Conservation (phyloP, 164 flowering plant species). For the Cinnamomum micranthum region DNA sequence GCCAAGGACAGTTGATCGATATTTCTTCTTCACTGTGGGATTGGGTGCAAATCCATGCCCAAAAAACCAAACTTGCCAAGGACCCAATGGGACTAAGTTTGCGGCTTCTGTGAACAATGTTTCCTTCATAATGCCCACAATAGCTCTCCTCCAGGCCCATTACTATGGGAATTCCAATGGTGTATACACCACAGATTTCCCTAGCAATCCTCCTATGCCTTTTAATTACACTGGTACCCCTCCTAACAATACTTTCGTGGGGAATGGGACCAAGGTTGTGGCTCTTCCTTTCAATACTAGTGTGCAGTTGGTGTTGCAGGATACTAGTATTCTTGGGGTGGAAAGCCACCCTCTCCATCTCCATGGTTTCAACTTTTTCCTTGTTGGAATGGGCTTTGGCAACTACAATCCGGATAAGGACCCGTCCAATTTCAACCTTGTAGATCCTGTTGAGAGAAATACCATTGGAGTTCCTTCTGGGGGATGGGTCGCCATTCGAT, state of each 20-base stretch:
- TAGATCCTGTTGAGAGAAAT: slow-evolving; percentile 57
- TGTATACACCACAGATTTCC: slow-evolving; percentile 44
- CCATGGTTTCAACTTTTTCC: slow-evolving; percentile 56
- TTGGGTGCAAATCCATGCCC: slow-evolving; percentile 47
- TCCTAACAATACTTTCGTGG: slow-evolving; percentile 41
- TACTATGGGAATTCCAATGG: slow-evolving; percentile 30
- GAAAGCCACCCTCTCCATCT: slow-evolving; percentile 68
- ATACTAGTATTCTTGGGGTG: slow-evolving; percentile 52
- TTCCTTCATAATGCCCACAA: slow-evolving; percentile 36
- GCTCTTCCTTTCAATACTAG: slow-evolving; percentile 44
- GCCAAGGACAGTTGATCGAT: slow-evolving; percentile 34
- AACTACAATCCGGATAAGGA: slow-evolving; percentile 48
- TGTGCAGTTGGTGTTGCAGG: slow-evolving; percentile 59
- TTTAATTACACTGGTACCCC: slow-evolving; percentile 60
- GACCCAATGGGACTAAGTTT: slow-evolving; percentile 44
- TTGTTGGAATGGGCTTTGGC: slow-evolving; percentile 57
- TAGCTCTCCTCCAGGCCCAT: slow-evolving; percentile 44
- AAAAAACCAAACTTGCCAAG: slow-evolving; percentile 49
- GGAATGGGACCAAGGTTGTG: slow-evolving; percentile 43
- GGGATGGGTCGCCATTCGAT: slow-evolving; percentile 64
- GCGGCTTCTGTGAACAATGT: slow-evolving; percentile 51
- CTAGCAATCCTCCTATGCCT: slow-evolving; percentile 23
- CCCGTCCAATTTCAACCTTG: slow-evolving; percentile 39
- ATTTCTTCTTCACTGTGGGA: slow-evolving; percentile 47
- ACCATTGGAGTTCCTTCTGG: slow-evolving; percentile 56